These are phyloP conservation scores for Calophaca sinica DNA, from an alignment of 306 rosid genomes.

Conservation along the genomic window DNA sequence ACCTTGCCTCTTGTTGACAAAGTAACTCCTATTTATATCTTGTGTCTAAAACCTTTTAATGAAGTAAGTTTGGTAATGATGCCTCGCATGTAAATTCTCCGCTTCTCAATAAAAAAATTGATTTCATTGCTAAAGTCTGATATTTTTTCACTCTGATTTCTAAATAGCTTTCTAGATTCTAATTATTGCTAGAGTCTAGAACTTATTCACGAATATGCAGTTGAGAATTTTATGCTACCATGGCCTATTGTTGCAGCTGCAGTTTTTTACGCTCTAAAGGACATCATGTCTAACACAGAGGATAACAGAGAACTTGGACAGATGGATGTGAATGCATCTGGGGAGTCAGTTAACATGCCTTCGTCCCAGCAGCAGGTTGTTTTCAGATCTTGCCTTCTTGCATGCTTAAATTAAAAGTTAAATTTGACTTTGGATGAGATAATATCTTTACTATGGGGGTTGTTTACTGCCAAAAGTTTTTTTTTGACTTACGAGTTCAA, in stretches of 20 bases:
- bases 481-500: constrained; percentile 46
- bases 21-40: constrained; percentile 11
- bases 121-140: constrained; percentile 18
- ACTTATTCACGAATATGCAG: constrained; percentile 6
- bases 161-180: constrained; percentile 8
- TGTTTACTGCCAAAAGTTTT: constrained; percentile 10
- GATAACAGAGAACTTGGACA: constrained; percentile 63
- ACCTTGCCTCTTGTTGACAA: background rate
- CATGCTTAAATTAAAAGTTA: constrained; percentile 23
- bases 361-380: constrained; percentile 71
- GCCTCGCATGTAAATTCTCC: constrained; percentile 15
- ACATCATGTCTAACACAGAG: constrained; percentile 62
- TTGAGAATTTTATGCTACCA: constrained; percentile 38
- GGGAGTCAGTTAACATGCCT: constrained; percentile 57
- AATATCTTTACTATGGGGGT: constrained; percentile 18
- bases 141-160: constrained; percentile 32
- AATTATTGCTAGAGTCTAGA: background rate
- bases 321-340: constrained; percentile 56
- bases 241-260: constrained; percentile 48
- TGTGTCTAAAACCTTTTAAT: background rate
- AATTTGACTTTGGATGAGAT: constrained; percentile 15
- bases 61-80: constrained; percentile 16
- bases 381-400: constrained; percentile 30
- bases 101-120: constrained; percentile 12
- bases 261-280: constrained; percentile 49